phyloP scores from a whole-genome alignment of 106 monocot species.

The Platanthera guangdongensis region DNA sequence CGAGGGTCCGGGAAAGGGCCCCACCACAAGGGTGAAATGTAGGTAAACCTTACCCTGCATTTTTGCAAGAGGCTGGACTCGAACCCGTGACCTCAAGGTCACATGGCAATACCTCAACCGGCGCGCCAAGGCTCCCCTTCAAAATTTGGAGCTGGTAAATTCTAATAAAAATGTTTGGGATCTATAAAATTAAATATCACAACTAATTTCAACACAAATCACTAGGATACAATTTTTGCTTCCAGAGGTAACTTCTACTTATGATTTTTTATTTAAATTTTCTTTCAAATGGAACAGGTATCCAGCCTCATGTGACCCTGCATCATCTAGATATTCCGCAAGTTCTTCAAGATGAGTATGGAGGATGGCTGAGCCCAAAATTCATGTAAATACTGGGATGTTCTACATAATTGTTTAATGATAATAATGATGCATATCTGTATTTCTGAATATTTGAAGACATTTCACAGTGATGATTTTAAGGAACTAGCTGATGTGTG shows the following conservation, averaged over 20 bases:
- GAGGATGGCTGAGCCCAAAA: conserved; percentile 47
- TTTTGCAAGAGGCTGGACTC: too few relatives aligned
- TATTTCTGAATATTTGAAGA: neutral
- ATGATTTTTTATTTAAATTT: neutral
- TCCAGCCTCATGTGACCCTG: conserved; percentile 52
- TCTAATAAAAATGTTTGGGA: neutral
- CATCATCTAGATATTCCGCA: conserved; percentile 60
- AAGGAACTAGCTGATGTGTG: conserved; percentile 56
- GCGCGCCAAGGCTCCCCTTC: too few relatives aligned
- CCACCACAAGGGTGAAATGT: too few relatives aligned
- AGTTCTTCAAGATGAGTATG: conserved; percentile 56
- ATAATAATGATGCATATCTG: neutral
- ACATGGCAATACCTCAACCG: too few relatives aligned
- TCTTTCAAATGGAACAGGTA: conserved; percentile 31
- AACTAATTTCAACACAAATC: neutral
- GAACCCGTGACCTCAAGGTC: too few relatives aligned
- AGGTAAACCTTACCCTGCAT: too few relatives aligned
- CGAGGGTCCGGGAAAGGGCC: too few relatives aligned
- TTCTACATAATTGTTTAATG: neutral
- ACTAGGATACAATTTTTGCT: neutral
- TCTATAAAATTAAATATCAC: neutral
- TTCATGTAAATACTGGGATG: conserved; percentile 35
- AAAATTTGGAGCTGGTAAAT: neutral
- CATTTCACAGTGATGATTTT: conserved; percentile 38
- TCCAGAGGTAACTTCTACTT: neutral